Evolutionary conservation across 169 alveolate species (phyloP).

Genomic region (Eimeria necatrix): DNA sequence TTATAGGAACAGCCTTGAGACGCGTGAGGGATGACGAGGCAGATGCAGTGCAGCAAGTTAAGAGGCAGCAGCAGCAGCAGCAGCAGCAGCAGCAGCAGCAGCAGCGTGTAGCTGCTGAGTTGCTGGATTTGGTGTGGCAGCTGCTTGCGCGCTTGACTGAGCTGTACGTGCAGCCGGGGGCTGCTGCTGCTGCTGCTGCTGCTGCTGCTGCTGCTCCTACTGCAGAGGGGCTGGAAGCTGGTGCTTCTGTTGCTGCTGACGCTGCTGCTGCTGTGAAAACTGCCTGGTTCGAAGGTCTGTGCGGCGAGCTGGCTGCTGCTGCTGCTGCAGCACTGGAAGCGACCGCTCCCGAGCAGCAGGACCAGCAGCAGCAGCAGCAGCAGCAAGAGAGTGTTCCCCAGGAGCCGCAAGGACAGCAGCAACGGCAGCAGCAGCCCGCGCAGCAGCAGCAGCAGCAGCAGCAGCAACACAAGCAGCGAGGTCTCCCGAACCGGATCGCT

Average conservation of each 20-base stretch:
- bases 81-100: slow-evolving; percentile 71
- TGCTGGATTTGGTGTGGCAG: slow-evolving; percentile 51
- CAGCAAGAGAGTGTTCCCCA: neutral
- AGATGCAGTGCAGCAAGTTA: slow-evolving; percentile 15
- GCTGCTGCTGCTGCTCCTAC: slow-evolving; percentile 40
- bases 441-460: slow-evolving; percentile 14
- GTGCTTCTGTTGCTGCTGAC: neutral
- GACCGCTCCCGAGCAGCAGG: neutral
- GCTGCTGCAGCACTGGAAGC: neutral
- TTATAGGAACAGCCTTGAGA: neutral
- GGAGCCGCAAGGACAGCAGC: neutral
- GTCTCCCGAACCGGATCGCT: neutral
- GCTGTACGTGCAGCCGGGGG: slow-evolving; percentile 14
- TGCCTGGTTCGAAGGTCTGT: slow-evolving; percentile 57
- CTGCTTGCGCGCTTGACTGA: slow-evolving; percentile 52
- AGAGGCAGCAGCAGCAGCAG: slow-evolving; percentile 49
- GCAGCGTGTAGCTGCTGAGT: neutral
- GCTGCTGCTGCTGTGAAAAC: slow-evolving; percentile 10
- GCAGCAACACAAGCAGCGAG: neutral
- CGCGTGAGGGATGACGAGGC: neutral
- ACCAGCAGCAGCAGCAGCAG: slow-evolving; percentile 41
- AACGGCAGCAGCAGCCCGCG: neutral
- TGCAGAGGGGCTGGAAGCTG: neutral
- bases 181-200: slow-evolving; percentile 28
- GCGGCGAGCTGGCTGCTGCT: slow-evolving; percentile 12